A percentile compares a stretch with the other conserved stretches of the same genome.
These are phyloP conservation scores for Exophiala mesophila DNA, from an alignment of 2,329 filamentous ascomycete species.

Conservation along the genomic window DNA sequence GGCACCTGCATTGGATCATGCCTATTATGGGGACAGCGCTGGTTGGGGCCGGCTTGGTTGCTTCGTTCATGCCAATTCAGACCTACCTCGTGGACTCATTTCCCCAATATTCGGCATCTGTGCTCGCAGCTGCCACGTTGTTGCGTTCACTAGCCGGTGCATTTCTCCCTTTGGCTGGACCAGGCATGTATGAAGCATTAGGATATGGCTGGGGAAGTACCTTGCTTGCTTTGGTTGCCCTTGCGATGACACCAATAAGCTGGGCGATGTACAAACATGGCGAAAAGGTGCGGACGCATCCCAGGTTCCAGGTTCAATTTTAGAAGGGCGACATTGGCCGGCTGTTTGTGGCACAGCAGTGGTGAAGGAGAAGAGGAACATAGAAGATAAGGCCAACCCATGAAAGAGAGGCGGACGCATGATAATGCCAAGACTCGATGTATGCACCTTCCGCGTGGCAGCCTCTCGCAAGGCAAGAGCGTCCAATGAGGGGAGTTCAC, in stretches of 20 bases:
- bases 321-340: conserved; percentile 17
- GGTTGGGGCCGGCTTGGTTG: conserved; percentile 52
- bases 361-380: too few species aligned
- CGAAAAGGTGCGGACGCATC: conserved; percentile 32
- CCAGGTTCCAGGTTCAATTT: conserved; percentile 28
- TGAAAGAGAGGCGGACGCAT: too few species aligned
- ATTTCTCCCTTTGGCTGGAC: conserved; percentile 57
- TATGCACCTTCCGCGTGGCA: too few species aligned
- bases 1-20: conserved; percentile 40
- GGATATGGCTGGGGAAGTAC: conserved; percentile 50
- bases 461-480: too few species aligned
- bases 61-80: conserved; percentile 52
- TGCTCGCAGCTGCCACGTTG: conserved; percentile 52
- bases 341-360: too few species aligned
- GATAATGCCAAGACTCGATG: too few species aligned
- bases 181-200: conserved; percentile 44
- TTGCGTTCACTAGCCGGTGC: conserved; percentile 54
- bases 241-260: conserved; percentile 45
- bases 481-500: too few species aligned
- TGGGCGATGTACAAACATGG: conserved; percentile 35
- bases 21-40: conserved; percentile 46
- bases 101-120: conserved; percentile 44
- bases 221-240: conserved; percentile 52
- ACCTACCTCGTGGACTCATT: conserved; percentile 59
- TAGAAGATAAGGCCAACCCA: too few species aligned